Base-by-base conservation (phyloP, 306 rosid genomes). In the Prunus davidiana region DNA sequence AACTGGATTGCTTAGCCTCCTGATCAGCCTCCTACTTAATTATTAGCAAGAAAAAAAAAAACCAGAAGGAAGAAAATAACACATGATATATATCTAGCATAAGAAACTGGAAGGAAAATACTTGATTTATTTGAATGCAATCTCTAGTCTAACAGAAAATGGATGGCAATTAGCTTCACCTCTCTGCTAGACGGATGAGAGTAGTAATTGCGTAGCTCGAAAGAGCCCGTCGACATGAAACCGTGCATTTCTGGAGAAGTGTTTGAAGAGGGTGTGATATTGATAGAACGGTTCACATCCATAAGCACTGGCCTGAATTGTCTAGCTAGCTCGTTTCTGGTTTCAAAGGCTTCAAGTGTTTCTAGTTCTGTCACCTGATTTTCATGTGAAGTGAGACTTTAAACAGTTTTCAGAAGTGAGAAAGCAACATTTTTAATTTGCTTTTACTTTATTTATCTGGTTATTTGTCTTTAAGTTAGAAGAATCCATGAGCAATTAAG, bases 271-370 rank as follows among this genome's bases (percentile, higher is more conserved):
- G 16, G n/a, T 64, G 65, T 30, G 73, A 74, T 77, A 64, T 77
- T 49, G 58, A 69, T 51, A 8, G 66, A 5, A 3, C n/a, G 14
- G 19, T 67, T 73, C 46, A 67, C 50, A 73, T 77, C 74, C 67
- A 76, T 67, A 30, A 19, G 9, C 7, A 0, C 34, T 34, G 28
- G 12, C n/a, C 6, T 64, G 24, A n/a, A 7, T 34, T 64, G 18
- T 9, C 30, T 20, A 19, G 16, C n/a, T 3, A 7, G 28, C 51
- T 5, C 43, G 11, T 11, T 52, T 32, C 52, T 64, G 12, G 27
- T 30, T 47, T 12, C 43, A 6, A 34, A 34, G 43, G n/a, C 14
- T 16, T 51, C 3, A 51, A 51, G 2, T 51, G 8, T 5, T 51
- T 15, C 55, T 50, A 15, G n/a, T 12, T 49, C 5, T 3, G 4